Evolutionary conservation across 176 grass and related monocot genomes (phyloP).

Genomic region (Ampelocalamus luodianensis): DNA sequence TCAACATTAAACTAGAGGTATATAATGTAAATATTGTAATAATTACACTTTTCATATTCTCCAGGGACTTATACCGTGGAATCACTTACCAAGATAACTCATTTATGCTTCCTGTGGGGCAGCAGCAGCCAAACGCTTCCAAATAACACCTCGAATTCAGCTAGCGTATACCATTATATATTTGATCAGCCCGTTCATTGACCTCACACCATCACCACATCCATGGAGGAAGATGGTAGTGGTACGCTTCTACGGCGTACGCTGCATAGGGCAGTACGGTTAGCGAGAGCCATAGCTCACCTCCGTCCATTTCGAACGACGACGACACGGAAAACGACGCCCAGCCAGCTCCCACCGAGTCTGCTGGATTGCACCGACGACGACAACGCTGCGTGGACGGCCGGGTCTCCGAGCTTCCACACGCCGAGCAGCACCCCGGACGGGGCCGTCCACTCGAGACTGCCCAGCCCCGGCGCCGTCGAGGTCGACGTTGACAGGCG

Average conservation of each 20-base stretch:
- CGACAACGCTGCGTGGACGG: neutral
- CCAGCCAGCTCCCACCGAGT: slow-evolving; percentile 7
- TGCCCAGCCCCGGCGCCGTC: neutral
- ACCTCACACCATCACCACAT: too few species aligned
- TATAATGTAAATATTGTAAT: too few species aligned
- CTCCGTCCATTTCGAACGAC: slow-evolving; percentile 11
- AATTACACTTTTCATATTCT: too few species aligned
- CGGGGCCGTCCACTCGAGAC: neutral
- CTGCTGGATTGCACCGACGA: slow-evolving; percentile 16
- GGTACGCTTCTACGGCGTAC: slow-evolving; percentile 13
- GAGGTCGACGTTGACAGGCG: neutral
- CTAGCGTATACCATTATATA: too few species aligned
- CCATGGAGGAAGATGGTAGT: neutral
- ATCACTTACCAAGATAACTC: too few species aligned
- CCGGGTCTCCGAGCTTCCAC: neutral
- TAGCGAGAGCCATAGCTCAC: neutral
- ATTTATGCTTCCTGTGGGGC: too few species aligned
- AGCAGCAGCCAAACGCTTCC: too few species aligned
- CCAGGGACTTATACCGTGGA: too few species aligned
- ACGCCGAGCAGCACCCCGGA: neutral
- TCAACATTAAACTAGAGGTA: too few species aligned
- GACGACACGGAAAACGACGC: slow-evolving; percentile 2
- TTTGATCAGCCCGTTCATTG: too few species aligned
- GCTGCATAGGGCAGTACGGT: slow-evolving; percentile 34
- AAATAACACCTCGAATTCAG: too few species aligned